phyloP scores from a whole-genome alignment of 192 early-diverging fungal species.

The Umbelopsis isabellina region DNA sequence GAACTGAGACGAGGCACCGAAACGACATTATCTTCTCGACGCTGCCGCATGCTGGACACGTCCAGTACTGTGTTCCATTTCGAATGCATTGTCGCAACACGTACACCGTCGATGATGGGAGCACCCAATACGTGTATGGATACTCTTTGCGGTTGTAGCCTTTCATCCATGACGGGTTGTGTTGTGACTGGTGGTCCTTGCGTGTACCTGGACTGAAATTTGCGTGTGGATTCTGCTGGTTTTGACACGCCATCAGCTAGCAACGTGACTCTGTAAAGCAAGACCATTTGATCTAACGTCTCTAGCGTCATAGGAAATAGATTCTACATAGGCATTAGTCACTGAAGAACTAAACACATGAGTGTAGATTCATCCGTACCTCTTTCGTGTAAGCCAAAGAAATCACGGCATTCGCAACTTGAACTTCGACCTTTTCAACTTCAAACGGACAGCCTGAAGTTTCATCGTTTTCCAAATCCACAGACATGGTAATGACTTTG shows the following conservation, averaged over 20 bases:
- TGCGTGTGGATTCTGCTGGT: constrained; percentile 27
- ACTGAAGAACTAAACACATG: background rate
- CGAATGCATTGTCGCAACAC: constrained; percentile 51
- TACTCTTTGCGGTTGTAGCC: constrained; percentile 46
- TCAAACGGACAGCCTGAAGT: constrained; percentile 55
- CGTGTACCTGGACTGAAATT: constrained; percentile 27
- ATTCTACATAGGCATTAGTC: constrained; percentile 20
- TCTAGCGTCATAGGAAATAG: constrained; percentile 51
- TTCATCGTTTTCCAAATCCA: constrained; percentile 62
- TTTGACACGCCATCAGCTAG: constrained; percentile 50
- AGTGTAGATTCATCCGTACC: constrained; percentile 24
- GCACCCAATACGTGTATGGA: constrained; percentile 55
- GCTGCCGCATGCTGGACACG: constrained; percentile 48
- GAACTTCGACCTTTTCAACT: constrained; percentile 51
- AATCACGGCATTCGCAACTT: constrained; percentile 57
- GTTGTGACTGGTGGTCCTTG: constrained; percentile 6
- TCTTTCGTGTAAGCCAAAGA: constrained; percentile 47
- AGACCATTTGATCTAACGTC: constrained; percentile 57
- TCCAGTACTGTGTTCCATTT: constrained; percentile 65
- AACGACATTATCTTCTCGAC: constrained; percentile 26
- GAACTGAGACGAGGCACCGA: background rate
- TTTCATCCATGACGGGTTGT: constrained; percentile 28
- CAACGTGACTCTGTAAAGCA: constrained; percentile 58
- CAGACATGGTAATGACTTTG: constrained; percentile 64
- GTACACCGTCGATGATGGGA: constrained; percentile 51